phyloP scores from a whole-genome alignment of 306 rosid genomes.

The Phaseolus lunatus region DNA sequence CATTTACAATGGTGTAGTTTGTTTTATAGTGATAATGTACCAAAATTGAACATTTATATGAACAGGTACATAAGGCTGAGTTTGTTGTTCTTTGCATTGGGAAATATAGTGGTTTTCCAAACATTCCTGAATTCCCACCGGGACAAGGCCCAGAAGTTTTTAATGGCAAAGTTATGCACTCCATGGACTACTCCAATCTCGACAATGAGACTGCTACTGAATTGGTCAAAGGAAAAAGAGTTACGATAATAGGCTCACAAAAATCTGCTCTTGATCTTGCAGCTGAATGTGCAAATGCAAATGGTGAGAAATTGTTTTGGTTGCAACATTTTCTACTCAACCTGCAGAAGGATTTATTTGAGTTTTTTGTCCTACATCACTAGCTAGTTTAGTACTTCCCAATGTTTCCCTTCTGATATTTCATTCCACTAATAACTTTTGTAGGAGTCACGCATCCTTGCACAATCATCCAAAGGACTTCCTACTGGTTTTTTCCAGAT shows the following conservation, averaged over 20 bases:
- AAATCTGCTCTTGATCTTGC: conserved; percentile 68
- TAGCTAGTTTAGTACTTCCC: background rate
- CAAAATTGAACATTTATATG: background rate
- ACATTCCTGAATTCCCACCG: conserved; percentile 56
- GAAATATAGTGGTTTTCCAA: conserved; percentile 59
- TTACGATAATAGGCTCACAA: conserved; percentile 54
- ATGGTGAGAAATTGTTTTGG: conserved; percentile 44
- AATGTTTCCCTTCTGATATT: background rate
- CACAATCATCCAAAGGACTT: conserved; percentile 50
- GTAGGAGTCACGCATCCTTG: conserved; percentile 58
- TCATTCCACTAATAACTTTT: background rate
- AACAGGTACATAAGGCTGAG: conserved; percentile 55
- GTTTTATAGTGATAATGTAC: background rate
- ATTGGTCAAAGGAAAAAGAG: conserved; percentile 53
- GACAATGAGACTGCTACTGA: conserved; percentile 47
- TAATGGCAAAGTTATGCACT: conserved; percentile 59
- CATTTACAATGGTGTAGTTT: background rate
- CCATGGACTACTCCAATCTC: conserved; percentile 62
- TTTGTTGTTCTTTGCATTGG: conserved; percentile 72
- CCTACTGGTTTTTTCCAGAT: conserved; percentile 57
- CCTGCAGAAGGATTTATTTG: background rate
- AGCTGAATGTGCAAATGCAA: conserved; percentile 59
- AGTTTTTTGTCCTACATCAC: too few relatives aligned
- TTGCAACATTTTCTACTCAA: background rate
- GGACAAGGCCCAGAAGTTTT: conserved; percentile 65